A percentile compares a stretch with the other conserved stretches of the same genome.
These are phyloP conservation scores for Amanita subjunquillea DNA, from an alignment of 768 basidiomycete species.

Conservation along the genomic window DNA sequence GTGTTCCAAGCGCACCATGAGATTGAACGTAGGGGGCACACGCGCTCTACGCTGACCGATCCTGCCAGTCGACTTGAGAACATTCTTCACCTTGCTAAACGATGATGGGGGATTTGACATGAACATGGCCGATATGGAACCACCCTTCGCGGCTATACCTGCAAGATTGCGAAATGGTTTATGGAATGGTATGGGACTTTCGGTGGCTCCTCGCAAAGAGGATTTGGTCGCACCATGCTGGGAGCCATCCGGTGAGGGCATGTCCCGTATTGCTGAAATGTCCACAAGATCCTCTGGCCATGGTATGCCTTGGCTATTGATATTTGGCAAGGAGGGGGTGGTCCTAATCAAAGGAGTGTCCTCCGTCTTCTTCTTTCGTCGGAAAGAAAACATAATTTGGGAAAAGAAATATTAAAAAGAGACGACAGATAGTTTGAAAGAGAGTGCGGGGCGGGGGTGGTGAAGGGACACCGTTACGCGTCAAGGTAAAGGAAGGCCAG, in stretches of 20 bases:
- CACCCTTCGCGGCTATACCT: slow-evolving; percentile 34
- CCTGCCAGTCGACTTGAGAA: slow-evolving; percentile 30
- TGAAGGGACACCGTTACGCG: no score
- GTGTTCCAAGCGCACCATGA: slow-evolving; percentile 50
- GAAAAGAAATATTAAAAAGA: slow-evolving; percentile 12
- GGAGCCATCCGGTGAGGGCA: slow-evolving; percentile 25
- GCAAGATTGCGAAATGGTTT: slow-evolving; percentile 62
- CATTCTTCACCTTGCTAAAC: slow-evolving; percentile 46
- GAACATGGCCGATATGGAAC: slow-evolving; percentile 61
- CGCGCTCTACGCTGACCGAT: slow-evolving; percentile 57
- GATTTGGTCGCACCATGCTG: slow-evolving; percentile 62
- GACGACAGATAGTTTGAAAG: slow-evolving; percentile 5
- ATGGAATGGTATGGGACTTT: slow-evolving; percentile 63
- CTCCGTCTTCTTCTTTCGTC: slow-evolving; percentile 52
- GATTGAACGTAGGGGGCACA: slow-evolving; percentile 70
- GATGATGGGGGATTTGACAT: slow-evolving; percentile 52
- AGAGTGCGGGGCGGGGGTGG: no score
- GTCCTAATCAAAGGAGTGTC: slow-evolving; percentile 43
- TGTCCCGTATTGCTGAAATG: slow-evolving; percentile 49
- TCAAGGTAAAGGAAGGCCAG: not conserved
- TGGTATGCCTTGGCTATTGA: slow-evolving; percentile 63
- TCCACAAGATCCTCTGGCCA: slow-evolving; percentile 84
- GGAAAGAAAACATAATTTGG: slow-evolving; percentile 60
- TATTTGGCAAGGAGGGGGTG: slow-evolving; percentile 76
- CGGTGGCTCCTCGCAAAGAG: slow-evolving; percentile 45